Percentiles rank a stretch among this genome's conserved stretches.
Conservation (phyloP, 768 basidiomycete species). For the Amanita polypyramis region DNA sequence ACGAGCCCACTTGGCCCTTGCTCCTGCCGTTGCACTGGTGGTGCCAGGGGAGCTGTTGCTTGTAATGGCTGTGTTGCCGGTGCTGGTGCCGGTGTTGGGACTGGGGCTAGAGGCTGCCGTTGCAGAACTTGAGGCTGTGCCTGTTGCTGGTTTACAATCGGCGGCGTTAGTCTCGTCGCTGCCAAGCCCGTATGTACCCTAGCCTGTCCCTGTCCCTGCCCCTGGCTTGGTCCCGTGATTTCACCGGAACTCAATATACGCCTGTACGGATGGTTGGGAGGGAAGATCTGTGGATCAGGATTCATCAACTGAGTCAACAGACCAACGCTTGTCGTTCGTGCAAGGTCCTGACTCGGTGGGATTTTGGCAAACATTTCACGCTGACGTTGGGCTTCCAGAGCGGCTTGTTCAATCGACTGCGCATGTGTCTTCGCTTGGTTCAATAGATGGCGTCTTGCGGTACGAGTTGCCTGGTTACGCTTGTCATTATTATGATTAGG, state of each 20-base stretch:
- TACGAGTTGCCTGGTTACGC: constrained; percentile 14
- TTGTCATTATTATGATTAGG: constrained; percentile 7
- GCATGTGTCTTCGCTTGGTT: constrained; percentile 19
- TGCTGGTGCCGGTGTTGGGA: neutral
- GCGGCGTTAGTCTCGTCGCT: constrained; percentile 13
- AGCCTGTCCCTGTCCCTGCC: constrained; percentile 13
- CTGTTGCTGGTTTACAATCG: constrained; percentile 10
- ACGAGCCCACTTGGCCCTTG: neutral
- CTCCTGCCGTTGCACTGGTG: neutral
- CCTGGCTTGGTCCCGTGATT: constrained; percentile 18
- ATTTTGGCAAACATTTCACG: constrained; percentile 68
- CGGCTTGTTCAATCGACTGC: constrained; percentile 35
- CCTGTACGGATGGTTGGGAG: constrained; percentile 48
- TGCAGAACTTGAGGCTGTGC: too few species aligned
- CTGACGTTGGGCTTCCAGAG: constrained; percentile 50
- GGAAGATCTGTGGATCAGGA: constrained; percentile 54
- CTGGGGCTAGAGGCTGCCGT: neutral
- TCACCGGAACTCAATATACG: constrained; percentile 38
- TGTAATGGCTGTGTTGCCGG: neutral
- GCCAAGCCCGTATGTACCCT: constrained; percentile 12
- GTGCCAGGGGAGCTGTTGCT: neutral
- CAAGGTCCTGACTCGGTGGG: constrained; percentile 37
- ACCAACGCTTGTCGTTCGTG: constrained; percentile 34
- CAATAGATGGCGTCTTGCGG: constrained; percentile 7
- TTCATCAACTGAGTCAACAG: constrained; percentile 62